Percentiles rank a stretch among this genome's conserved stretches.
Conservation (phyloP, 805 yeast species). For the Scheffersomyces amazonensis region DNA sequence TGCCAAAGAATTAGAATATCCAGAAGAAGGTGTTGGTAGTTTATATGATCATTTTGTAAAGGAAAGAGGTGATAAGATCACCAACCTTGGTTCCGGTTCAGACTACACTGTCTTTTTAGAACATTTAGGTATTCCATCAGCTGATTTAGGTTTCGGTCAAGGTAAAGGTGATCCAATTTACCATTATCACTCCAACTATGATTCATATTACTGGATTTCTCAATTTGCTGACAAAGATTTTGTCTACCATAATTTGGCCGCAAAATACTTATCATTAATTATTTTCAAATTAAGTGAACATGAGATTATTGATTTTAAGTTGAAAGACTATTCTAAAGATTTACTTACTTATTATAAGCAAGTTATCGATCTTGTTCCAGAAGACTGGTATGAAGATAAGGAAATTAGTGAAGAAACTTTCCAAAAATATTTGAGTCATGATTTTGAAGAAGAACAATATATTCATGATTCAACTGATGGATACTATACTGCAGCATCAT, state of each 20-base stretch:
- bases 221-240: conserved; percentile 51
- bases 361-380: conserved; percentile 26
- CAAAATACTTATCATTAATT: conserved; percentile 59
- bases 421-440: conserved; percentile 11
- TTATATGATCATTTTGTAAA: conserved; percentile 49
- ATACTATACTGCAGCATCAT: conserved; percentile 9
- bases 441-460: conserved; percentile 12
- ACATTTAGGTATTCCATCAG: conserved; percentile 65
- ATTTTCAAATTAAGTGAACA: conserved; percentile 53
- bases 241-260: conserved; percentile 51
- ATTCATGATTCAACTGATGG: conserved; percentile 16
- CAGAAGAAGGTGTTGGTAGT: conserved; percentile 34
- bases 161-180: conserved; percentile 47
- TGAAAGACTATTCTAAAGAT: conserved; percentile 45
- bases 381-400: conserved; percentile 27
- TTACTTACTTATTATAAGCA: conserved; percentile 36
- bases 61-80: conserved; percentile 30
- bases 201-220: conserved; percentile 55
- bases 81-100: conserved; percentile 47
- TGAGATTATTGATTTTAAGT: conserved; percentile 51
- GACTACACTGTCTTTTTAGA: conserved; percentile 62
- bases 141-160: conserved; percentile 41
- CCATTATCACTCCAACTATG: conserved; percentile 58
- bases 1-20: conserved; percentile 45
- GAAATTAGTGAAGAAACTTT: conserved; percentile 11